Percentiles rank a stretch among this genome's conserved stretches.
Evolutionary conservation across 2,329 filamentous ascomycete genomes (phyloP).

Genomic region (Penicillium palitans): DNA sequence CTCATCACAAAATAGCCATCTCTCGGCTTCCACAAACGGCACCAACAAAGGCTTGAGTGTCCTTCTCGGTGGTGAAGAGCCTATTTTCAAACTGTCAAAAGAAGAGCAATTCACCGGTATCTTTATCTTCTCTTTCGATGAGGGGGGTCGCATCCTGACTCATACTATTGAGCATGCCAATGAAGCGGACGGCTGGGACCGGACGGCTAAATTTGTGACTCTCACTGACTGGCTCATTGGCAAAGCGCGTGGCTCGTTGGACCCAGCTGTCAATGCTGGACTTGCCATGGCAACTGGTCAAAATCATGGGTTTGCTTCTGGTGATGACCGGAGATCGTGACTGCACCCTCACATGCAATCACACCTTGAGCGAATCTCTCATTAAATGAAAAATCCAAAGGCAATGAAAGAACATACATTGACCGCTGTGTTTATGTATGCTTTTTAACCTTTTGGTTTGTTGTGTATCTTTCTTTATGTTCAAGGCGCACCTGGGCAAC

Average conservation of each 20-base stretch:
- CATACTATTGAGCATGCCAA: slow-evolving; percentile 95
- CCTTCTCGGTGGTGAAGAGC: slow-evolving; percentile 55
- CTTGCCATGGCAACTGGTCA: slow-evolving; percentile 32
- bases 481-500: neutral
- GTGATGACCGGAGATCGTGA: slow-evolving; percentile 1
- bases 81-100: slow-evolving; percentile 53
- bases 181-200: slow-evolving; percentile 78
- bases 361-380: neutral
- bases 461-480: neutral
- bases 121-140: slow-evolving; percentile 95
- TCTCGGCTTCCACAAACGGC: slow-evolving; percentile 31
- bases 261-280: slow-evolving; percentile 29
- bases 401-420: neutral
- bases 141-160: slow-evolving; percentile 75
- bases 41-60: slow-evolving; percentile 45
- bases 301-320: slow-evolving; percentile 10
- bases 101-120: slow-evolving; percentile 82
- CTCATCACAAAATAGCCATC: slow-evolving; percentile 14
- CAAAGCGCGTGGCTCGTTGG: slow-evolving; percentile 60
- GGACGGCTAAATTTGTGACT: slow-evolving; percentile 80
- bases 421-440: neutral
- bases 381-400: neutral
- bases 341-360: neutral
- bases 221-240: slow-evolving; percentile 94
- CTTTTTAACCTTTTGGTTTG: neutral